Evolutionary conservation across 1,284 basidiomycete genomes (phyloP), one percentile per base, ranked within the genome.

Genomic region (Tilletia walkeri): DNA sequence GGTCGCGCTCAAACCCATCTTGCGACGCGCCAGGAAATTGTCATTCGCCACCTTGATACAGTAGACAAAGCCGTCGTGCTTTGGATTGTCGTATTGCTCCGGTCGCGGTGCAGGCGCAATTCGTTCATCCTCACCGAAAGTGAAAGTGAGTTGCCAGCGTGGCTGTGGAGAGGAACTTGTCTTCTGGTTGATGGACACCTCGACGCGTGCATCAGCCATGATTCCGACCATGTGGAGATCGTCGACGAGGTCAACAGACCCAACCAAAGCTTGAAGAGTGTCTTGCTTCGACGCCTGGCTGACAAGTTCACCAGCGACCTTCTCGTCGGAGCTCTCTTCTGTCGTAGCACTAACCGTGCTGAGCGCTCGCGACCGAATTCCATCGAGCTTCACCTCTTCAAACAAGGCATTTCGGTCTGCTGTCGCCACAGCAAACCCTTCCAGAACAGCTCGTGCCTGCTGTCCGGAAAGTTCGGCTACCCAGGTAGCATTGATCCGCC

Each of bases 11-110:
- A 34, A 34, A 36, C 24, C 14, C 16, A 36, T 24, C 38, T 14
- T 61, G 9, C 70, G 70, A 30, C 70, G 67, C 5, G 70, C 67
- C 49, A 71, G 34, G 63, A 71, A 71, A 36, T 53, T 71, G 53
- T 38, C 39, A 53, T 71, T 71, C 7, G 67, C 67, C 56, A 67
- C 38, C 30, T 48, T 54, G 39, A 71, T 67, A 65, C 70, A 71
- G 39, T 71, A 71, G 9, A 71, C 47, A 65, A 65, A 71, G 39
- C 70, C 70, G 41, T 71, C 70, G 41, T 71, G 70, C 14, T 53
- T 67, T 7, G 61, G 67, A 30, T 71, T 71, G 12, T 41, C 30
- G 65, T 66, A 59, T 16, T 20, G 47, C 9, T 36, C 61, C 3
- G 70, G 56, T 30, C 30, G n/a, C 14, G 56, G 56, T 9, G 38